Evolutionary conservation across 176 grass and related monocot species (phyloP).

Genomic region (Cenchrus purpureus): DNA sequence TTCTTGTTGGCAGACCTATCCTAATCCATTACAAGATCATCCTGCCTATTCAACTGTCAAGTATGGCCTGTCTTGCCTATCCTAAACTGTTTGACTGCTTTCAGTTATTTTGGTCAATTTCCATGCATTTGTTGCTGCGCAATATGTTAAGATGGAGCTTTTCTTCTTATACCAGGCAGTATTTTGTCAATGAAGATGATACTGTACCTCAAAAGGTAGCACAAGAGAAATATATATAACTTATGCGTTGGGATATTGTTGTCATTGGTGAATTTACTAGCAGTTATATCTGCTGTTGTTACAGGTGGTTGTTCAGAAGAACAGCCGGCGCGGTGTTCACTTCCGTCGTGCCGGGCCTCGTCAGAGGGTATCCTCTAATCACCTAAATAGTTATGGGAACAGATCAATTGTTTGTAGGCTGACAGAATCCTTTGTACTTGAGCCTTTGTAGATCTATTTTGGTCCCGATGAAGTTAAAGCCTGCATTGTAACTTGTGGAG

Average conservation of each 20-base stretch:
- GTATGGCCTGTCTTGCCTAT: constrained; percentile 50
- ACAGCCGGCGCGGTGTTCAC: constrained; percentile 75
- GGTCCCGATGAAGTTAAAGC: constrained; percentile 82
- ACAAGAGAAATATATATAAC: not conserved
- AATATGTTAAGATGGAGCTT: constrained; percentile 27
- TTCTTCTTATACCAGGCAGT: constrained; percentile 67
- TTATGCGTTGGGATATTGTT: not conserved
- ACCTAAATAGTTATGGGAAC: constrained; percentile 8
- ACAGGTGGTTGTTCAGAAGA: constrained; percentile 77
- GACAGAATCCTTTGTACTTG: constrained; percentile 40
- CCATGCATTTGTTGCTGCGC: constrained; percentile 12
- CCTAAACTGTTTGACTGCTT: not conserved
- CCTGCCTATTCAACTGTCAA: constrained; percentile 92
- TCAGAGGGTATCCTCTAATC: constrained; percentile 66
- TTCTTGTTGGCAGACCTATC: constrained; percentile 69
- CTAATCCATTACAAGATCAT: constrained; percentile 89
- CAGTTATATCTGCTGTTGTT: constrained; percentile 2
- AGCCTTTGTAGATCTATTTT: constrained; percentile 71
- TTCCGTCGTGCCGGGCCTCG: constrained; percentile 94
- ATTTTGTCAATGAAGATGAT: constrained; percentile 91
- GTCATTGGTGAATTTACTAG: constrained; percentile 22
- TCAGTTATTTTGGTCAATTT: constrained; percentile 1
- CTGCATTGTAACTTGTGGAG: constrained; percentile 98
- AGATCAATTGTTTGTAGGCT: constrained; percentile 24
- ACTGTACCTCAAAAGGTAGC: constrained; percentile 89